Percentiles rank a stretch among this genome's conserved stretches.
phyloP scores from a whole-genome alignment of 805 yeast species.

The Brettanomyces bruxellensis region DNA sequence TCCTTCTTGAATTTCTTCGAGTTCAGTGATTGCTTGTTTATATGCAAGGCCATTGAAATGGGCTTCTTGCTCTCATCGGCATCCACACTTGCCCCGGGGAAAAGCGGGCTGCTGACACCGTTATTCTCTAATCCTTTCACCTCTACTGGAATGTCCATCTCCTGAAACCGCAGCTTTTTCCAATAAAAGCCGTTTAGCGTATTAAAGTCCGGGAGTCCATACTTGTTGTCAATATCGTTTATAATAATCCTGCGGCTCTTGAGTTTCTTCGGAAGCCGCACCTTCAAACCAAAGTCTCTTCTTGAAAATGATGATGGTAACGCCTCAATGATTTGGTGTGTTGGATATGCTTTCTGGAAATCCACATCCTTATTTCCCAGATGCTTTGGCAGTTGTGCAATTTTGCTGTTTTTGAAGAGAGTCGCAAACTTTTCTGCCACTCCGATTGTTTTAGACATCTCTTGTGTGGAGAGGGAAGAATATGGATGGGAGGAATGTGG shows the following conservation, averaged over 20 bases:
- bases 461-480: background rate
- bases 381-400: conserved; percentile 26
- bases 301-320: conserved; percentile 53
- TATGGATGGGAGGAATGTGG: too few relatives aligned
- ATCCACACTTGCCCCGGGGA: conserved; percentile 19
- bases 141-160: conserved; percentile 46
- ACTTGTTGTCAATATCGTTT: conserved; percentile 59
- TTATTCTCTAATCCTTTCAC: conserved; percentile 3
- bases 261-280: conserved; percentile 54
- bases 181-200: conserved; percentile 49
- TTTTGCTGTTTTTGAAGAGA: conserved; percentile 21
- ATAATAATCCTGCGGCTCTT: conserved; percentile 51
- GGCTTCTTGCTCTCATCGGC: conserved; percentile 14
- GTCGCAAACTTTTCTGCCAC: conserved; percentile 19
- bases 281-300: conserved; percentile 72
- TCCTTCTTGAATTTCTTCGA: conserved; percentile 11
- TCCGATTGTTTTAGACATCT: conserved; percentile 15
- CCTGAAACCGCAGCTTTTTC: conserved; percentile 60
- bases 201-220: conserved; percentile 65
- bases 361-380: conserved; percentile 19
- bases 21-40: conserved; percentile 14
- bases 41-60: conserved; percentile 17
- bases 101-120: conserved; percentile 29
- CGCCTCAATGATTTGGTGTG: conserved; percentile 67
- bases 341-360: conserved; percentile 34